These are phyloP conservation scores for Metroxylon sagu DNA, from an alignment of 176 grass and related monocot genomes.

Conservation along the genomic window DNA sequence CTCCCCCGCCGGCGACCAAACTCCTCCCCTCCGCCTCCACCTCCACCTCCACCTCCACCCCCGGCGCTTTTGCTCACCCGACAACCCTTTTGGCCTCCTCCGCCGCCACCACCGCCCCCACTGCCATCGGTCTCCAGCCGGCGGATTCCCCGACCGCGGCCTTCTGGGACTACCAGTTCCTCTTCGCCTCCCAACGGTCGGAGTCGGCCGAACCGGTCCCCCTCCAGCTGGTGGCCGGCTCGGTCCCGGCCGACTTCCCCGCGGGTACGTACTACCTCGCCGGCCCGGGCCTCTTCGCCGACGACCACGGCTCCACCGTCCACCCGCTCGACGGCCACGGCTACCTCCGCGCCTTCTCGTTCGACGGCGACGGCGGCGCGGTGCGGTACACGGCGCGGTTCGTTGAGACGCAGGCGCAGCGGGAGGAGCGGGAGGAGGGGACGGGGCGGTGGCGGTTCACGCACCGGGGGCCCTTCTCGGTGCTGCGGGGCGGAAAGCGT, in stretches of 20 bases:
- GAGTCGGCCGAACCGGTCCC: constrained; percentile 41
- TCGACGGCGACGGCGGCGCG: constrained; percentile 9
- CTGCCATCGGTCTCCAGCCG: not conserved
- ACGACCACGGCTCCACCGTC: constrained; percentile 96
- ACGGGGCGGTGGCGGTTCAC: constrained; percentile 64
- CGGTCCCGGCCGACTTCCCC: constrained; percentile 63
- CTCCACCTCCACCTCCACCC: not conserved
- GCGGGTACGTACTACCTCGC: constrained; percentile 81
- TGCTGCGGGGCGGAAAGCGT: constrained; percentile 56
- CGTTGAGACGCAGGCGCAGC: constrained; percentile 76
- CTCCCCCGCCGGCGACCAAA: not conserved
- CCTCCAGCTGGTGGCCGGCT: constrained; percentile 52
- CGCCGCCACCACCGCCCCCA: not conserved
- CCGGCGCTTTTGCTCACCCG: not conserved
- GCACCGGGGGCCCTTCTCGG: constrained; percentile 90
- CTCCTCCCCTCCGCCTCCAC: not conserved
- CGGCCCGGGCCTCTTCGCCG: constrained; percentile 67
- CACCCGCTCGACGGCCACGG: constrained; percentile 95
- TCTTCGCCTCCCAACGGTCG: constrained; percentile 78
- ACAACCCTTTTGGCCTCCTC: not conserved
- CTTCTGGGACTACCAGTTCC: constrained; percentile 97
- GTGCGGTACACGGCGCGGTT: constrained; percentile 68
- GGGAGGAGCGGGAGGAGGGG: constrained; percentile 45
- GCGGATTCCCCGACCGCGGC: constrained; percentile 44
- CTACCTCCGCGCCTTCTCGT: constrained; percentile 83